Evolutionary conservation across 1,284 basidiomycete genomes (phyloP), one percentile per base, ranked within the genome.

Genomic region (Tremellales sp.): DNA sequence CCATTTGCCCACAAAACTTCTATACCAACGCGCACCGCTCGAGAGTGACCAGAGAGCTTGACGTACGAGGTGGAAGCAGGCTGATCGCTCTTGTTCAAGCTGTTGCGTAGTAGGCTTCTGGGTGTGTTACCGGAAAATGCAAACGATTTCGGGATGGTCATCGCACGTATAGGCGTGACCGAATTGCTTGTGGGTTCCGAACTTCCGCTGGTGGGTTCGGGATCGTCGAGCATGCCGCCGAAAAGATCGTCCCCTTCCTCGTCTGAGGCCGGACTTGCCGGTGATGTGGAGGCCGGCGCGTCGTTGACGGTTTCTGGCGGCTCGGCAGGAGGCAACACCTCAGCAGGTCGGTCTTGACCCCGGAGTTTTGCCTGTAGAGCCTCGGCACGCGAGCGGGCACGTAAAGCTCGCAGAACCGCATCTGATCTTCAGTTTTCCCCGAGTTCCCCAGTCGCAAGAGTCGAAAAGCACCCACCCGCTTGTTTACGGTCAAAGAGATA

Each of bases 61-160:
- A 67, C 76, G 67, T 87, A 96, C 3, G 81, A 78, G 54, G 87
- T 77, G 10, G 82, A 82, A 11, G 90, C 88, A 65, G 86, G 86
- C 51, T 81, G 79, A 66, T 94, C 87, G 8, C 74, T 57, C 46
- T 75, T 75, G 24, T 67, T 43, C 1, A 68, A 43, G 1, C 61
- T n/a, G 27, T 50, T 29, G 3, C 57, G 60, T 7, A 70, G 57
- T 1, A 70, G 43, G 2, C 58, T 56, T 45, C 70, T 69, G 1
- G 68, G 64, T 0, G 62, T 60, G 26, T 60, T 65, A 4, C 63
- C 63, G 5, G 58, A 59, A 45, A 65, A 72, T 33, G 86, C 84
- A 77, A 85, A 86, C 60, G 87, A 83, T 71, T 87, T 94, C 1
- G 87, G 87, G 33, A 87, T 77, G 12, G 80, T 73, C 84, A 96